Evolutionary conservation across 148 eudicot genomes (phyloP), one percentile per base, ranked within the genome.

Genomic region (Camellia sinensis): DNA sequence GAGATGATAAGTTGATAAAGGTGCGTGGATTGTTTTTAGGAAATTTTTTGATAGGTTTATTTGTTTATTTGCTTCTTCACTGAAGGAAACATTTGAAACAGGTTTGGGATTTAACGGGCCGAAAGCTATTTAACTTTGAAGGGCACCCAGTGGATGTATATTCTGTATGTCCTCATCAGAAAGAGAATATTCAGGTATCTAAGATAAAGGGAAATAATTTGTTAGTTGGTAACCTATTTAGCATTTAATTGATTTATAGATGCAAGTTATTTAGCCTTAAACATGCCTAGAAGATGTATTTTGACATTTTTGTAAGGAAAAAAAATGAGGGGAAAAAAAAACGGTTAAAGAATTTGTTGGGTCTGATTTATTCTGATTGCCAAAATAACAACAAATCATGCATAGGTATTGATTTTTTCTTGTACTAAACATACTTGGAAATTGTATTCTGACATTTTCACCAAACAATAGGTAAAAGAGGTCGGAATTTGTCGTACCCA

Each of bases 91-190:
- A 63, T 76, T 52, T 80, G 76, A 45, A 78, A 74, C 87, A 96
- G 99, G 99, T 96, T 57, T 96, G 98, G 99, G 98, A 93, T 85
- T 53, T 92, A 67, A 76, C 86, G 45, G 99, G 99, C n/a, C 84
- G 87, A 77, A 92, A 86, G 78, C 83, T 93, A 9, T 91, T 79
- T 74, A 91, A 81, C 82, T 95, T 96, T 83, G 97, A 96, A 83
- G 99, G 98, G 37, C 99, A 96, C 79, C 95, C 92, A 79, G 97
- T 98, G 76, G 91, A 97, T 41, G 97, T 96, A 48, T 94, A 88
- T 79, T 96, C 99, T 59, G 77, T 96, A 71, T 89, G 98, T 80
- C 99, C 99, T 77, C 98, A 96, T 83, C 92, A 90, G 84, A 94
- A 96, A 89, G 98, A 96, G 83, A 90, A 78, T 78, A 92, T 94